Conservation (phyloP, 129 eudicot species). For the Artemisia tridentata region DNA sequence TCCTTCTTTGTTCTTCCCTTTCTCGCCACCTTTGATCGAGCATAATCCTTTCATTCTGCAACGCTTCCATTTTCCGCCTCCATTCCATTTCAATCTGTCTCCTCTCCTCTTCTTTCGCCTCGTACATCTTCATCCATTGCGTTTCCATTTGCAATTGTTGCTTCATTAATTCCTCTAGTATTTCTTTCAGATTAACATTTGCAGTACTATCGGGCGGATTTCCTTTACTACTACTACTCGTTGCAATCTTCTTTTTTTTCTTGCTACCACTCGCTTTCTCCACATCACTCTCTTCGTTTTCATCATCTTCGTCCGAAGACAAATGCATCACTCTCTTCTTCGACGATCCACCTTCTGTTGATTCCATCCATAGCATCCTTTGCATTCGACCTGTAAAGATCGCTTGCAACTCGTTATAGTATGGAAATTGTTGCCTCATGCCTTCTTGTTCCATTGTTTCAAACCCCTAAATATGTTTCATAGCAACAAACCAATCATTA, state of each 20-base stretch:
- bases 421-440: conserved; percentile 78
- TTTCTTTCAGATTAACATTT: conserved; percentile 43
- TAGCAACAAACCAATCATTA: not conserved
- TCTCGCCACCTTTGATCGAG: conserved; percentile 66
- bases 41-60: conserved; percentile 69
- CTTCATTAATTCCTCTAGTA: conserved; percentile 75
- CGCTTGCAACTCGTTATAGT: conserved; percentile 68
- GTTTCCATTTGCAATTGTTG: conserved; percentile 71
- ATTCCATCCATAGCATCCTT: conserved; percentile 74
- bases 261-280: conserved; percentile 25
- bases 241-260: conserved; percentile 47
- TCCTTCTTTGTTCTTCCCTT: conserved; percentile 60
- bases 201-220: conserved; percentile 5
- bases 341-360: conserved; percentile 10
- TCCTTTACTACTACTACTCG: not conserved
- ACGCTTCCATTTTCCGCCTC: conserved; percentile 74
- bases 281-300: conserved; percentile 42
- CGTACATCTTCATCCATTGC: conserved; percentile 63
- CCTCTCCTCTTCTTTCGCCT: conserved; percentile 78
- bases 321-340: conserved; percentile 40
- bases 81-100: conserved; percentile 67
- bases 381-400: conserved; percentile 74
- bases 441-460: conserved; percentile 82
- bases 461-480: conserved; percentile 51
- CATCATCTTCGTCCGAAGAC: conserved; percentile 85